Conservation (phyloP, 139 green algal genomes). For the Desmodesmus armatus region DNA sequence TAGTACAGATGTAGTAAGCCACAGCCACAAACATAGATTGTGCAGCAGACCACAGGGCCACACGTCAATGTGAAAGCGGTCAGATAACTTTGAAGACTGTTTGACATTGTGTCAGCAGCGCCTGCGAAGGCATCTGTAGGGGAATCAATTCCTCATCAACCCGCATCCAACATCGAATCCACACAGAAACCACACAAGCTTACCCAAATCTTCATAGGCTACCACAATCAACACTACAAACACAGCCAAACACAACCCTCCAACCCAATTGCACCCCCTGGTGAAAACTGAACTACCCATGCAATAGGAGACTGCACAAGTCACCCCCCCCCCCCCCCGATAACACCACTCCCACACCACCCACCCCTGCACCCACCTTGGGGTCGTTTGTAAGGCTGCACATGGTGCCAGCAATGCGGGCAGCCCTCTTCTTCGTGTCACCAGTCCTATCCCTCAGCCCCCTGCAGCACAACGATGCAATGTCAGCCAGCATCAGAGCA, state of each 20-base stretch:
- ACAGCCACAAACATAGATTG: too few species aligned
- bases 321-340: too few species aligned
- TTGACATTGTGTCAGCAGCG: background rate
- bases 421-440: conserved; percentile 95
- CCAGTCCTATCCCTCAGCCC: conserved; percentile 90
- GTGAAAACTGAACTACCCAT: background rate
- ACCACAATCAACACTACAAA: too few species aligned
- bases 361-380: conserved; percentile 60
- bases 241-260: too few species aligned
- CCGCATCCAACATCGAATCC: background rate
- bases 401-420: conserved; percentile 96
- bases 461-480: too few species aligned
- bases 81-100: conserved; percentile 6
- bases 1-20: background rate
- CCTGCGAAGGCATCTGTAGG: background rate
- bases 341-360: too few species aligned
- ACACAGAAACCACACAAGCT: background rate
- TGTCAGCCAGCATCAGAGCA: too few species aligned
- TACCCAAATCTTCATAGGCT: too few species aligned
- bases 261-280: background rate
- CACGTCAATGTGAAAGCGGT: background rate
- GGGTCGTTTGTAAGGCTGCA: conserved; percentile 92
- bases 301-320: background rate
- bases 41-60: background rate
- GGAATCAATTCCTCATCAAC: conserved; percentile 16